These are phyloP conservation scores for Podospora conica DNA, from an alignment of 495 filamentous ascomycete species.

Conservation along the genomic window DNA sequence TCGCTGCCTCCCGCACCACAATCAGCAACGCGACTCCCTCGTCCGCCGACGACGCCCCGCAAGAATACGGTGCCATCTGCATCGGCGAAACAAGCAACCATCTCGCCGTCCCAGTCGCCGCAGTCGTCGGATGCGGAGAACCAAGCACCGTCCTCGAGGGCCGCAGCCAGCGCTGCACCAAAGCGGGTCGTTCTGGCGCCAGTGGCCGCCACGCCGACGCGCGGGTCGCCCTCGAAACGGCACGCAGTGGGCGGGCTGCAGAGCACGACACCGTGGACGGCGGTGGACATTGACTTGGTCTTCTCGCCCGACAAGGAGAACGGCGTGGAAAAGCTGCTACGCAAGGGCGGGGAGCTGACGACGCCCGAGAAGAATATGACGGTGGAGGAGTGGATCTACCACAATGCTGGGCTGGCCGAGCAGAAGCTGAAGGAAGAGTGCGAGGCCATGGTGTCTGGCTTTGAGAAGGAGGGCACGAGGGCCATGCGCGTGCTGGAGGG, in stretches of 20 bases:
- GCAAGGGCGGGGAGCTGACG: slow-evolving; percentile 52
- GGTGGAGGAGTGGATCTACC: slow-evolving; percentile 85
- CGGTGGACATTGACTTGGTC: slow-evolving; percentile 63
- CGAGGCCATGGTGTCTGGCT: slow-evolving; percentile 68
- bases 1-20: slow-evolving; percentile 26
- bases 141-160: slow-evolving; percentile 60
- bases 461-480: slow-evolving; percentile 73
- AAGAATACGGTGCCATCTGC: slow-evolving; percentile 23
- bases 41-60: slow-evolving; percentile 32
- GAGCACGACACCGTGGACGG: slow-evolving; percentile 61
- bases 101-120: slow-evolving; percentile 56
- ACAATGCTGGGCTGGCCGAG: slow-evolving; percentile 74
- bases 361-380: slow-evolving; percentile 82
- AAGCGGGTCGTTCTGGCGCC: slow-evolving; percentile 41
- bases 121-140: slow-evolving; percentile 81
- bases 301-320: slow-evolving; percentile 52
- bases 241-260: slow-evolving; percentile 52
- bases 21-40: slow-evolving; percentile 17
- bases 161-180: slow-evolving; percentile 31
- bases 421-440: slow-evolving; percentile 71
- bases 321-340: slow-evolving; percentile 34
- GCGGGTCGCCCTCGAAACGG: slow-evolving; percentile 58
- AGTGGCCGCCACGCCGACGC: slow-evolving; percentile 50
- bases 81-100: slow-evolving; percentile 31
- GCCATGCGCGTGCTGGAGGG: slow-evolving; percentile 75